Conservation (phyloP, 176 grass and related monocot species). For the Elaeis guineensis region DNA sequence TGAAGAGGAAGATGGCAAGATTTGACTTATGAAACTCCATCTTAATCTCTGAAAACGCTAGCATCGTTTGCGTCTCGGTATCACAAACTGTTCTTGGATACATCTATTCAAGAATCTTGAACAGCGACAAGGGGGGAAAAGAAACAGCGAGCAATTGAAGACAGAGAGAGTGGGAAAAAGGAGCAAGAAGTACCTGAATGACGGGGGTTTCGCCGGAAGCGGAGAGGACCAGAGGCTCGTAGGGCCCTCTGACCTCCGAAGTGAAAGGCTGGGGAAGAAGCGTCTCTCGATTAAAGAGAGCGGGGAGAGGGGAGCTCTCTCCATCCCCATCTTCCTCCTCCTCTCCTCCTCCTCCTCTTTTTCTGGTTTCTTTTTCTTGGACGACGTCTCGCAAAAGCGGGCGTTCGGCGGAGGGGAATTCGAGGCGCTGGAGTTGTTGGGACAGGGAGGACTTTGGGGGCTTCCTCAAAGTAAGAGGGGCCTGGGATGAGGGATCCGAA, state of each 20-base stretch:
- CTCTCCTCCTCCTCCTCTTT: constrained; percentile 4
- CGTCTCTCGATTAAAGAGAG: constrained; percentile 9
- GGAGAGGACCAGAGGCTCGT: constrained; percentile 73
- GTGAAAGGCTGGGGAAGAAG: constrained; percentile 21
- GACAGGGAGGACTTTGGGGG: constrained; percentile 30
- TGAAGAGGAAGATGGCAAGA: too few species aligned
- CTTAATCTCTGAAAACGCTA: too few species aligned
- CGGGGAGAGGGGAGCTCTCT: background rate
- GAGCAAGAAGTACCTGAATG: constrained; percentile 46
- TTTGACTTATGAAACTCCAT: too few species aligned
- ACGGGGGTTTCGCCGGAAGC: constrained; percentile 36
- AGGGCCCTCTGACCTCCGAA: constrained; percentile 44
- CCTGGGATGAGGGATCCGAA: background rate
- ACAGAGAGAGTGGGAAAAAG: background rate
- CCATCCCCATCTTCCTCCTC: constrained; percentile 9
- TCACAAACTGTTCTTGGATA: too few species aligned
- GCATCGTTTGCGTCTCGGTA: too few species aligned
- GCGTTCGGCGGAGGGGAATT: constrained; percentile 13
- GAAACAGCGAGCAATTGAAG: too few species aligned
- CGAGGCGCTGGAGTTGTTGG: constrained; percentile 47
- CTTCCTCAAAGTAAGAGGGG: constrained; percentile 15
- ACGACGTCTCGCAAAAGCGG: background rate
- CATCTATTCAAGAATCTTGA: too few species aligned
- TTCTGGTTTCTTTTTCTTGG: background rate
- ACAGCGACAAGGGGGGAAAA: too few species aligned